Base-by-base conservation (phyloP, 2,329 filamentous ascomycete genomes). In the Colletotrichum chrysophilum region DNA sequence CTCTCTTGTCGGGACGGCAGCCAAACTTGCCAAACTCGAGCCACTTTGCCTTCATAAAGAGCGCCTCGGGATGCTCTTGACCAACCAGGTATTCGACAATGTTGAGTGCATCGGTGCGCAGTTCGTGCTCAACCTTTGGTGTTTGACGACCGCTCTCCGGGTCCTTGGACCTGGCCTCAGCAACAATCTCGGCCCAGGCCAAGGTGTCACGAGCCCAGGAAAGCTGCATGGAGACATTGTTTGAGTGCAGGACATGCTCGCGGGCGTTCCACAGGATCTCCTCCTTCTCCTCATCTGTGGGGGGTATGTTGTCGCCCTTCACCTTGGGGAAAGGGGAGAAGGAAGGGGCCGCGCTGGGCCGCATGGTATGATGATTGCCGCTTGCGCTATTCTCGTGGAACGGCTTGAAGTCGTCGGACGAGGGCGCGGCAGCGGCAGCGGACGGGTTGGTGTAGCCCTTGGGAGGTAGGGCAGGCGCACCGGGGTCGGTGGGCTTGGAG, bases 1-100 rank as follows among this genome's bases (percentile, higher is more conserved):
- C 96, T 81, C 96, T 96, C 87, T 98, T 98, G 87, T 99, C 97
- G 76, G 96, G 89, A 32, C 96, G 92, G 84, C 94, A 93, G 52
- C 95, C 96, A 82, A 98, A 98, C 82, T 98, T 98, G 79, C 97
- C 97, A 88, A 98, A 99, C 83, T 99, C 97, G 66, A 98, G 89
- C 97, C 97, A 99, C 90, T 98, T 98, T 75, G 96, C 95, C 80
- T 93, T 93, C 88, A 98, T 95, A 83, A 98, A 99, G 79, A 97
- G 92, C 28, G 97, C 97, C 82, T 97, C 96, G 28, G 97, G 97
- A 80, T 99, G 97, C 77, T 94, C 92, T 84, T 99, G 97, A 68
- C 96, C 94, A 28, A 96, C 94, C 43, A 99, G 88, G 83, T 98
- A 98, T 71, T 91, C 91, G 79, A 98, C 94, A 77, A 99, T 97